Conservation (phyloP, 2,329 filamentous ascomycete genomes). For the Stagonosporopsis cucurbitacearum region DNA sequence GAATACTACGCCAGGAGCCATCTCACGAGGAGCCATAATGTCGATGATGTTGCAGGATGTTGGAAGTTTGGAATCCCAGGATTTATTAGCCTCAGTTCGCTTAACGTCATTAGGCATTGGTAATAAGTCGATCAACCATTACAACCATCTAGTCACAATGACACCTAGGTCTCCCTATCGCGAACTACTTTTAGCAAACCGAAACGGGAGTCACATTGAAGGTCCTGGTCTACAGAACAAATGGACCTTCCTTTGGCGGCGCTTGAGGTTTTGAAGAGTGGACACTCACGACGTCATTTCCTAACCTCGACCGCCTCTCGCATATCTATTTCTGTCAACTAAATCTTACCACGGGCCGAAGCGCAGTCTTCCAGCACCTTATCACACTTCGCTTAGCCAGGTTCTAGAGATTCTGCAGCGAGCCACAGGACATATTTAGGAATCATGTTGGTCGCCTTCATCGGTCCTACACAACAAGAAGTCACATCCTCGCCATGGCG, state of each 20-base stretch:
- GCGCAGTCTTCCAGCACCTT: neutral
- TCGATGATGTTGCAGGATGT: no score
- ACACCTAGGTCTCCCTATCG: neutral
- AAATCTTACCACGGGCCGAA: neutral
- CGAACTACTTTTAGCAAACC: no score
- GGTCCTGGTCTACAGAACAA: no score
- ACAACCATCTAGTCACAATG: no score
- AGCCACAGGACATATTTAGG: neutral
- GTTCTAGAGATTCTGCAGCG: neutral
- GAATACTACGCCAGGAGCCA: neutral
- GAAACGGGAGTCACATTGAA: no score
- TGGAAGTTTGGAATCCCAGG: neutral
- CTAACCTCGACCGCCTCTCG: neutral
- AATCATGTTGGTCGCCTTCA: neutral
- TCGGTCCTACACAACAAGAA: neutral
- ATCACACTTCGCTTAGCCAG: neutral
- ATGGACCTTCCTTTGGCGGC: neutral
- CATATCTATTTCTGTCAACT: neutral
- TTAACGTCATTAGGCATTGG: no score
- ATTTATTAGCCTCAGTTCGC: neutral
- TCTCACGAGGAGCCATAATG: neutral
- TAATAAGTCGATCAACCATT: no score
- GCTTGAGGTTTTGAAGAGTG: neutral
- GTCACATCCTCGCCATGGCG: no score
- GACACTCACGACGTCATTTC: neutral